These are phyloP conservation scores for Zygosaccharomyces bisporus DNA, from an alignment of 805 yeast species.

Conservation along the genomic window DNA sequence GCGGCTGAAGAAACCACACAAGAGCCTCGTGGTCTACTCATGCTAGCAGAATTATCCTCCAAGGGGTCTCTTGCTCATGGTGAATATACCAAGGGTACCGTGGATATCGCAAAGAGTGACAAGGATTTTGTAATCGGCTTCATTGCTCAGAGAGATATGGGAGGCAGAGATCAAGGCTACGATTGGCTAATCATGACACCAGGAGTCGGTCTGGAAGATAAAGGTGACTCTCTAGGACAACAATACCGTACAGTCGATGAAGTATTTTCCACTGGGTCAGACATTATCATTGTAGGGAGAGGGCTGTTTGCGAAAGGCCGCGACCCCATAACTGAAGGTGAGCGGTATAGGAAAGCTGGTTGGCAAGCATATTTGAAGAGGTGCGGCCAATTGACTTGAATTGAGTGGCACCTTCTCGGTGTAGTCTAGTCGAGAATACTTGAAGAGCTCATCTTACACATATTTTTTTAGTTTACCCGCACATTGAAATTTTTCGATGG, in stretches of 20 bases:
- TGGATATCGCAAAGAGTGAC: constrained; percentile 84
- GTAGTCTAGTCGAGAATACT: background rate
- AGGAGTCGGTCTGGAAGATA: constrained; percentile 96
- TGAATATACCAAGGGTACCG: constrained; percentile 80
- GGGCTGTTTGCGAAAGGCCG: constrained; percentile 94
- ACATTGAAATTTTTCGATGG: constrained; percentile 5
- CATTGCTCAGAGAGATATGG: constrained; percentile 89
- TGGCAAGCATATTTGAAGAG: constrained; percentile 80
- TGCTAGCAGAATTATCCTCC: constrained; percentile 94
- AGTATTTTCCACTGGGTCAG: constrained; percentile 83
- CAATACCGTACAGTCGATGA: constrained; percentile 91
- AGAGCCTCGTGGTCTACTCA: constrained; percentile 84
- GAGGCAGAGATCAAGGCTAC: constrained; percentile 75
- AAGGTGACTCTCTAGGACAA: constrained; percentile 93
- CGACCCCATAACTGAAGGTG: constrained; percentile 83
- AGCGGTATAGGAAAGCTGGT: constrained; percentile 87
- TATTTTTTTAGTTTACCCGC: constrained; percentile 2
- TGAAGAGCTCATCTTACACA: background rate
- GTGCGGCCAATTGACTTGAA: constrained; percentile 10
- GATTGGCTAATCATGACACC: constrained; percentile 98
- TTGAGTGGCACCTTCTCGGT: background rate
- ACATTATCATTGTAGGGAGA: constrained; percentile 96
- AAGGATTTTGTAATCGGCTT: constrained; percentile 92
- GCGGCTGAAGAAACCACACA: constrained; percentile 63
- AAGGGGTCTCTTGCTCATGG: constrained; percentile 93